Conservation (phyloP, 164 flowering plant species). For the Piper betle region DNA sequence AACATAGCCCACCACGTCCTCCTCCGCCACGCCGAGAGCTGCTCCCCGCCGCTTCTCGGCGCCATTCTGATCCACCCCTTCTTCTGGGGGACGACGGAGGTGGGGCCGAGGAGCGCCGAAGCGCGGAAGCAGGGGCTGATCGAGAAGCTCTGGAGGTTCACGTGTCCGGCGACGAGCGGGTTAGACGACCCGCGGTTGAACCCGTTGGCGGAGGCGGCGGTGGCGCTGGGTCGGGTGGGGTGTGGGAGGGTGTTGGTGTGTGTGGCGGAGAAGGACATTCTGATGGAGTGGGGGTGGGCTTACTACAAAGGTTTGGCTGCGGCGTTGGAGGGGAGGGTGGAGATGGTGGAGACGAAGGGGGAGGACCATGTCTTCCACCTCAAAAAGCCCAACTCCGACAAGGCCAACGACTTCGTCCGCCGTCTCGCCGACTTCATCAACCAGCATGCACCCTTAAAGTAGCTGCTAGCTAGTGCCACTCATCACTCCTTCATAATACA, state of each 20-base stretch:
- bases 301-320: conserved; percentile 2
- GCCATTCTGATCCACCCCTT: conserved; percentile 3
- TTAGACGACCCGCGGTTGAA: conserved; percentile 3
- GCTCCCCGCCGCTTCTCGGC: conserved; percentile 1
- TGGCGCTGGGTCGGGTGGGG: not conserved
- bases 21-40: conserved; percentile 12
- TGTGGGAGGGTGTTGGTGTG: conserved; percentile 5
- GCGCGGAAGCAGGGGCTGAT: not conserved
- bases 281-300: conserved; percentile 3
- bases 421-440: conserved; percentile 5
- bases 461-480: too few relatives aligned
- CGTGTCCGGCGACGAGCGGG: conserved; percentile 4
- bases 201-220: not conserved
- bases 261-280: conserved; percentile 6
- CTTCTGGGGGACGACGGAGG: conserved; percentile 2
- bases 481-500: too few relatives aligned
- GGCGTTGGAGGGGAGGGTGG: conserved; percentile 10
- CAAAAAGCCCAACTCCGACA: not conserved
- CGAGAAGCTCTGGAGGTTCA: conserved; percentile 3
- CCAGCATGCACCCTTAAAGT: not conserved
- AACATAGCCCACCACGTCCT: conserved; percentile 32
- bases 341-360: conserved; percentile 5
- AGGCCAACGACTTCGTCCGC: not conserved
- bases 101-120: not conserved
- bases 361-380: conserved; percentile 11